Conservation (phyloP, 2,329 filamentous ascomycete genomes). For the Graphilbum sp. region DNA sequence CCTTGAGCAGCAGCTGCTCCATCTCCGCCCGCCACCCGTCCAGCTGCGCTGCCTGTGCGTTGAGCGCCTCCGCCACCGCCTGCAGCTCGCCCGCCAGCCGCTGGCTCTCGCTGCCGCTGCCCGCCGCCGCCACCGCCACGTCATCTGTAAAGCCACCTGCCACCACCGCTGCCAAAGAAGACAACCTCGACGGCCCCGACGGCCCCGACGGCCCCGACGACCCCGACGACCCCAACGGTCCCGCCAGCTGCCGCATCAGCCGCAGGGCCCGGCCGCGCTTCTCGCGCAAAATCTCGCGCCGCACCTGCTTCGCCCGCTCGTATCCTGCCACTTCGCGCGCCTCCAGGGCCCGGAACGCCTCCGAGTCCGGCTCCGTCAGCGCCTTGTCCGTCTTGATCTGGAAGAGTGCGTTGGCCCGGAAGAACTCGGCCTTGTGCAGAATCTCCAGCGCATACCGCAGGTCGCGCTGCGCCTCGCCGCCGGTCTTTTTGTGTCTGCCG, state of each 20-base stretch:
- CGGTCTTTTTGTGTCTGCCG: too few species aligned
- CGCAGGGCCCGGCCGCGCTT: conserved; percentile 38
- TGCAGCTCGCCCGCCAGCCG: conserved; percentile 50
- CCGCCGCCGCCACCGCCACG: too few species aligned
- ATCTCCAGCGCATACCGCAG: conserved; percentile 62
- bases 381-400: conserved; percentile 61
- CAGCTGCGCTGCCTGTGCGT: conserved; percentile 54
- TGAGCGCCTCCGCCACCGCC: conserved; percentile 46
- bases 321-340: conserved; percentile 58
- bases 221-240: too few species aligned
- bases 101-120: conserved; percentile 57
- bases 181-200: too few species aligned
- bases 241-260: conserved; percentile 47
- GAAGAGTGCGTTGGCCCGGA: conserved; percentile 67
- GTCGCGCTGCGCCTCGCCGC: conserved; percentile 38
- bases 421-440: conserved; percentile 70
- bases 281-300: conserved; percentile 60
- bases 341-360: conserved; percentile 49
- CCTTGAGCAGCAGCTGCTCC: conserved; percentile 52
- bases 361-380: conserved; percentile 48
- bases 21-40: conserved; percentile 61
- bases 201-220: too few species aligned
- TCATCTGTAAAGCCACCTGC: too few species aligned
- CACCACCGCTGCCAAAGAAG: too few species aligned
- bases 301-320: conserved; percentile 58